Conservation (phyloP, 176 grass and related monocot genomes). For the Musa acuminata region DNA sequence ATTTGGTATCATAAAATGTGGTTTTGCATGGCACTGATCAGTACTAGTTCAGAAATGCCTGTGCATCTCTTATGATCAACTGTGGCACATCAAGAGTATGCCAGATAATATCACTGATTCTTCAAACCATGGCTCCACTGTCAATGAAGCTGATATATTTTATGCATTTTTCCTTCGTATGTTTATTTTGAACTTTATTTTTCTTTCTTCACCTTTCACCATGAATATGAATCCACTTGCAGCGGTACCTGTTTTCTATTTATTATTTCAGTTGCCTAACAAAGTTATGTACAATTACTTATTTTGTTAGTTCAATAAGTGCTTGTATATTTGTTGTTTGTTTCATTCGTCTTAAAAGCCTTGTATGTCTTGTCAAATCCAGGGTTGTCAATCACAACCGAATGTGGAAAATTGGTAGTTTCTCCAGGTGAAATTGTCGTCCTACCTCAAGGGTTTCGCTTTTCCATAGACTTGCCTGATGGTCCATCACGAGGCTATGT, state of each 20-base stretch:
- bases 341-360: background rate
- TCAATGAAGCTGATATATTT: no score
- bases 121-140: no score
- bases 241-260: background rate
- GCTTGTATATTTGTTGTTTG: background rate
- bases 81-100: no score
- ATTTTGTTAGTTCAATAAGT: background rate
- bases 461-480: slow-evolving; percentile 54
- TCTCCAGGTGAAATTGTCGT: slow-evolving; percentile 76
- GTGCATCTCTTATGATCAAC: no score
- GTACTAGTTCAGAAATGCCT: no score
- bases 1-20: no score
- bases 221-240: background rate
- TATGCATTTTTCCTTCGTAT: no score
- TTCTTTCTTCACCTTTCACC: no score
- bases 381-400: slow-evolving; percentile 83
- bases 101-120: no score
- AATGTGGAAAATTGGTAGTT: slow-evolving; percentile 67
- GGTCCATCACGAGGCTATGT: slow-evolving; percentile 79
- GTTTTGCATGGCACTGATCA: no score
- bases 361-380: slow-evolving; percentile 42
- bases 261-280: background rate
- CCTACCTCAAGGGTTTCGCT: slow-evolving; percentile 90
- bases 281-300: background rate
- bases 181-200: no score